Base-by-base conservation (phyloP, 2,329 filamentous ascomycete species). In the Colletotrichum paranaense region DNA sequence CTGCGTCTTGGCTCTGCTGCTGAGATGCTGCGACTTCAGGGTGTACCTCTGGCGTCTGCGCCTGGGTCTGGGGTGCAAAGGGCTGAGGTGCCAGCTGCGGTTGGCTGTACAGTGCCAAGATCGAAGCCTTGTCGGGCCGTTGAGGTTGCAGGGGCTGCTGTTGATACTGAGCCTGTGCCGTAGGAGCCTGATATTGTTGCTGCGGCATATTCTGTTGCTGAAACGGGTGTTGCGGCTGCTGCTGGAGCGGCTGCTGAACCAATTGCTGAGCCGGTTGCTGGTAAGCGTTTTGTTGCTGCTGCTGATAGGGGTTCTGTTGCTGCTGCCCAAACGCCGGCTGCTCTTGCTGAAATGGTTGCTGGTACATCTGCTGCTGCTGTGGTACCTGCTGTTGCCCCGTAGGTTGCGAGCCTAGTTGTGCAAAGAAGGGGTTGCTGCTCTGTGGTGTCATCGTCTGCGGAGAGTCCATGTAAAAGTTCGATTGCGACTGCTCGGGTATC, bases 71-170 rank as follows among this genome's bases (percentile, higher is more conserved):
- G 30, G 77, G 79, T 9, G 82, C 78, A 30, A 75, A 74, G 22
- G 82, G 75, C 35, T 84, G 82, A 4, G 88, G 86, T 1, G 86
- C 83, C 42, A 87, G 81, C 62, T 90, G 87, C 8, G 89, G 86
- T 52, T 92, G 89, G 79, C 90, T 91, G 82, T 94, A 96, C 12
- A 97, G 82, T 6, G 94, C 92, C 81, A 96, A 86, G 72, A 97
- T 96, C 5, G 92, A 92, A 3, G 89, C 90, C 75, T 93, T 95
- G 78, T 95, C 91, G 35, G 91, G 87, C 38, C 88, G 85, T 55
- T 85, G 84, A 19, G 86, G 84, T 63, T 85, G 63, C 46, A 59
- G 56, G 16, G 35, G 60, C 49, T 72, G 65, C 28, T 76, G 38
- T 42, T 42, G 68, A 57, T 82, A 81, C 26, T 76, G 60, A 22